These are phyloP conservation scores for Sophora flavescens DNA, from an alignment of 306 rosid species.

Conservation along the genomic window DNA sequence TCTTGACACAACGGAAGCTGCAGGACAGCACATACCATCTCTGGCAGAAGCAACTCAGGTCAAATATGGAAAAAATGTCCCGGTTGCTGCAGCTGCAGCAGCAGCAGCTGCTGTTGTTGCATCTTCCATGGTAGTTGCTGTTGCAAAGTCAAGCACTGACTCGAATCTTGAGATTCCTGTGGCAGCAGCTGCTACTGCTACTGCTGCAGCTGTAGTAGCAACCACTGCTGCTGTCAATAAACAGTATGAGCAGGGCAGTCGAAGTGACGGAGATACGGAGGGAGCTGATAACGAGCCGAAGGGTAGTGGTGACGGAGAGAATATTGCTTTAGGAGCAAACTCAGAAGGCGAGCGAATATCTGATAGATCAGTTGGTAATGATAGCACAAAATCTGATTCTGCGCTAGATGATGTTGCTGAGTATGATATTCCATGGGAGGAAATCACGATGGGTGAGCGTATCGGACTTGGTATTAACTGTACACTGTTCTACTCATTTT, in stretches of 20 bases:
- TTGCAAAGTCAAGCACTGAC: slow-evolving; percentile 73
- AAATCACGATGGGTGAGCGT: slow-evolving; percentile 91
- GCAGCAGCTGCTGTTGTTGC: slow-evolving; percentile 99
- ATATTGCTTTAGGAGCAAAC: slow-evolving; percentile 58
- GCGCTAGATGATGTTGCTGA: slow-evolving; percentile 93
- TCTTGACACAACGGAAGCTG: slow-evolving; percentile 62
- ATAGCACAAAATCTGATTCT: slow-evolving; percentile 81
- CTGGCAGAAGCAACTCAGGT: slow-evolving; percentile 61
- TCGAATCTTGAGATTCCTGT: slow-evolving; percentile 84
- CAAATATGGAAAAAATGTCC: slow-evolving; percentile 79
- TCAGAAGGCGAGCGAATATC: slow-evolving; percentile 82
- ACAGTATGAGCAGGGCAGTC: slow-evolving; percentile 78
- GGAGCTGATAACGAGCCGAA: slow-evolving; percentile 57
- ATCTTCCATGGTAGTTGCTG: slow-evolving; percentile 93
- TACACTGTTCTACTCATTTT: slow-evolving; percentile 46
- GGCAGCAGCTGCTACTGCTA: slow-evolving; percentile 98
- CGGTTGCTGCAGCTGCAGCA: slow-evolving; percentile 96
- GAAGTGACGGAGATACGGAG: slow-evolving; percentile 75
- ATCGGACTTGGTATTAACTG: slow-evolving; percentile 90
- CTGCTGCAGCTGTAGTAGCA: slow-evolving; percentile 99
- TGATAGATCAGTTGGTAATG: slow-evolving; percentile 77
- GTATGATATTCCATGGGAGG: slow-evolving; percentile 94
- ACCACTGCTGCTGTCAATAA: slow-evolving; percentile 93
- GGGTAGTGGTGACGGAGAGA: slow-evolving; percentile 72
- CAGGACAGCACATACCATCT: slow-evolving; percentile 55